Conservation (phyloP, 2,329 filamentous ascomycete species). For the Podosphaera aphanis region DNA sequence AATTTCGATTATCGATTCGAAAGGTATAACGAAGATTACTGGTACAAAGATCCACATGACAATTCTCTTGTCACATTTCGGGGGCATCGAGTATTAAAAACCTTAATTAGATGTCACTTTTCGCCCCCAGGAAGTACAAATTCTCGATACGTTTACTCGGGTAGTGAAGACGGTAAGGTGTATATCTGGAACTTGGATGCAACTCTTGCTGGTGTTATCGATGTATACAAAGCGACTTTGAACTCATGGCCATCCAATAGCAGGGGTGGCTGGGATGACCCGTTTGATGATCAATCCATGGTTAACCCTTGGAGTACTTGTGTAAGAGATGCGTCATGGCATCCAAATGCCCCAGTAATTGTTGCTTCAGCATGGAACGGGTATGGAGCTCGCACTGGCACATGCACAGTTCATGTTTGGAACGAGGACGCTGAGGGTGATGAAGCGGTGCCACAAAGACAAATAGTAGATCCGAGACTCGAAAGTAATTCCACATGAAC, state of each 20-base stretch:
- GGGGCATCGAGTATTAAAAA: conserved; percentile 71
- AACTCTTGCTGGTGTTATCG: conserved; percentile 52
- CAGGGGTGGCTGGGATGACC: conserved; percentile 6
- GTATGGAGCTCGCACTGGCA: conserved; percentile 38
- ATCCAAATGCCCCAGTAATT: conserved; percentile 43
- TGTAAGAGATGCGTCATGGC: conserved; percentile 49
- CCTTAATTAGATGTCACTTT: conserved; percentile 87
- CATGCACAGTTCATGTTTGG: conserved; percentile 44
- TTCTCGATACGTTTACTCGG: conserved; percentile 78
- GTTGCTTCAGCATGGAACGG: conserved; percentile 50
- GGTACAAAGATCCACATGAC: conserved; percentile 56
- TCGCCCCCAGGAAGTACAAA: conserved; percentile 69
- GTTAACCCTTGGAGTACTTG: conserved; percentile 34
- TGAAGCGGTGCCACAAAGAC: conserved; percentile 25
- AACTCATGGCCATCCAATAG: conserved; percentile 26
- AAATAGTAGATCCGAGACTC: conserved; percentile 15
- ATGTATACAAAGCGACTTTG: conserved; percentile 50
- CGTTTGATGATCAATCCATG: conserved; percentile 7
- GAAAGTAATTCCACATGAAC: neutral
- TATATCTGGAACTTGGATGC: conserved; percentile 89
- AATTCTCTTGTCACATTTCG: conserved; percentile 86
- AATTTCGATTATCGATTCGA: conserved; percentile 56
- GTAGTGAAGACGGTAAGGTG: conserved; percentile 71
- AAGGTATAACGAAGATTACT: conserved; percentile 38
- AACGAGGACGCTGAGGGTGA: conserved; percentile 35